These are phyloP conservation scores for Neopestalotiopsis sp. DNA, from an alignment of 2,329 filamentous ascomycete species.

Conservation along the genomic window DNA sequence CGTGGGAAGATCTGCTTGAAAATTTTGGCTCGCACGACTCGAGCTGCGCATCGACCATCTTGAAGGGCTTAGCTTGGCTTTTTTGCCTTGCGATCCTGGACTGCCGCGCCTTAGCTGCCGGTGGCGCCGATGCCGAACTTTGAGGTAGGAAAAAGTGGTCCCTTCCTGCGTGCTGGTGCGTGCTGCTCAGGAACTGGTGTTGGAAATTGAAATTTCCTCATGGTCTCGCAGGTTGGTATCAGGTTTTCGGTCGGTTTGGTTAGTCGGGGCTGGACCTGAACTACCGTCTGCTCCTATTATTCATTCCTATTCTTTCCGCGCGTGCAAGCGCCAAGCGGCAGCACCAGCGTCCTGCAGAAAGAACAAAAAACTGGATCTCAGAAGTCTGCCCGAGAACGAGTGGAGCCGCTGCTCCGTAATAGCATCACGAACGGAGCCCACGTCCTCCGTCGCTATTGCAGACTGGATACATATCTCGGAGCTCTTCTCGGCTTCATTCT, in stretches of 20 bases:
- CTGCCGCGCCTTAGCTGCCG: slow-evolving; percentile 7
- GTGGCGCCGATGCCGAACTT: slow-evolving; percentile 1
- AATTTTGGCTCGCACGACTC: neutral
- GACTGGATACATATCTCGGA: slow-evolving; percentile 8
- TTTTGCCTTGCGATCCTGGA: neutral
- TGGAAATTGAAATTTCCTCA: neutral
- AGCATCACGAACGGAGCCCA: neutral
- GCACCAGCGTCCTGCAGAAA: slow-evolving; percentile 1
- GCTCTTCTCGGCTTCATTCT: slow-evolving; percentile 2
- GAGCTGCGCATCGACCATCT: neutral
- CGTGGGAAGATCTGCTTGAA: neutral
- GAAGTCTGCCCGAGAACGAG: slow-evolving; percentile 4
- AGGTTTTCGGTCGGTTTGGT: no score
- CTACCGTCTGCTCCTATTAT: neutral
- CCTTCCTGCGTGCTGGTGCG: neutral
- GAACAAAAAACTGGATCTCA: slow-evolving; percentile 4
- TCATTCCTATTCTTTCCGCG: slow-evolving; percentile 2
- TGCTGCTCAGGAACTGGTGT: neutral
- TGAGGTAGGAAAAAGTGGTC: neutral
- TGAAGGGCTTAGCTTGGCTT: neutral
- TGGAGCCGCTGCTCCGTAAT: slow-evolving; percentile 13
- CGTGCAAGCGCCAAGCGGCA: neutral
- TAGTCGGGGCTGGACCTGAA: neutral
- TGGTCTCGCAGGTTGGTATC: no score
- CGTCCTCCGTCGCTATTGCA: slow-evolving; percentile 4